Conservation (phyloP, 2,329 filamentous ascomycete genomes). For the Verticillium alfalfae region DNA sequence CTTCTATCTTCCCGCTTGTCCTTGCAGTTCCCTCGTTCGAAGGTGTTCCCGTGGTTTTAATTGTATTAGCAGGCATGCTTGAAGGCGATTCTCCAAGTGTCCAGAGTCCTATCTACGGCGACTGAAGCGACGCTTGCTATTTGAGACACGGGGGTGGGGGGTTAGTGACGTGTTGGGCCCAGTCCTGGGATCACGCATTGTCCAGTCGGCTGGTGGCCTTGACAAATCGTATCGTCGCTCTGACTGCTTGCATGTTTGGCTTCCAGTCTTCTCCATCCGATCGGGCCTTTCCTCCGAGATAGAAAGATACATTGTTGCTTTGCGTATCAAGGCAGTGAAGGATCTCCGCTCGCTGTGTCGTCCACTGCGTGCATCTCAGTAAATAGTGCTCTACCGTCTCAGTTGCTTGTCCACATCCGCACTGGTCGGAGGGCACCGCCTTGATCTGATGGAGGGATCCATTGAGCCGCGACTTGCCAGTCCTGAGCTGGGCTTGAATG, state of each 20-base stretch:
- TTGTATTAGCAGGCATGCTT: slow-evolving; percentile 9
- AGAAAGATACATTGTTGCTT: not conserved
- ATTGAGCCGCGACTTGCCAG: slow-evolving; percentile 12
- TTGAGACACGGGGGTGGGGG: not conserved
- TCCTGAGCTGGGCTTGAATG: slow-evolving; percentile 13
- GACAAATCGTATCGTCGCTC: slow-evolving; percentile 20
- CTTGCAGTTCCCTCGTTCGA: no score
- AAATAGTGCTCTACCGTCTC: slow-evolving; percentile 21
- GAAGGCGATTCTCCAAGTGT: slow-evolving; percentile 12
- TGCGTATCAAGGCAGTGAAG: not conserved
- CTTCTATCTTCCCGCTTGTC: not conserved
- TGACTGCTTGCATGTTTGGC: slow-evolving; percentile 20
- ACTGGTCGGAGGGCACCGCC: slow-evolving; percentile 4
- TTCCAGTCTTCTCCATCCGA: slow-evolving; percentile 14
- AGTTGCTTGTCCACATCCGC: slow-evolving; percentile 10
- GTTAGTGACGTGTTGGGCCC: not conserved
- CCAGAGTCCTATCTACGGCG: slow-evolving; percentile 11
- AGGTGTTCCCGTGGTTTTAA: not conserved
- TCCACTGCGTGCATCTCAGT: slow-evolving; percentile 20
- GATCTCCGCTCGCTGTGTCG: slow-evolving; percentile 3
- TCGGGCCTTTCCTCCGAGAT: slow-evolving; percentile 8
- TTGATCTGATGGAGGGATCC: slow-evolving; percentile 7
- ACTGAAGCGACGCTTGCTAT: slow-evolving; percentile 9
- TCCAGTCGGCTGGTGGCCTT: slow-evolving; percentile 18
- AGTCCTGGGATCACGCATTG: not conserved